Evolutionary conservation across 305 asterid species (phyloP).

Genomic region (Galium porrigens): DNA sequence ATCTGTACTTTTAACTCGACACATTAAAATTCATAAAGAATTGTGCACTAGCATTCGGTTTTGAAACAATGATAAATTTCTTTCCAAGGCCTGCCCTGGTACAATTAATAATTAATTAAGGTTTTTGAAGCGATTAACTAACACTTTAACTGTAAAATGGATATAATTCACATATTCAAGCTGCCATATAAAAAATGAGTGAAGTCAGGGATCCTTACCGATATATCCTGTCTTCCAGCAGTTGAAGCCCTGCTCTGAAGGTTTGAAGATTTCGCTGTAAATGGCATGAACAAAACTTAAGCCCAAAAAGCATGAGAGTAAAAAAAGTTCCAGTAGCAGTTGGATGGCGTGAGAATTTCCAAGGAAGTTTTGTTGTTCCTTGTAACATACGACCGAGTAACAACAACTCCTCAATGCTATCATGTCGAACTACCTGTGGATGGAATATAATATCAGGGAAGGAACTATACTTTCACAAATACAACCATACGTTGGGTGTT

Average conservation of each 20-base stretch:
- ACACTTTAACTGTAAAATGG: background rate
- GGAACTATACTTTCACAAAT: background rate
- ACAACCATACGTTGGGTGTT: background rate
- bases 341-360: slow-evolving; percentile 91
- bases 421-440: slow-evolving; percentile 80
- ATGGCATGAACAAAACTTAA: slow-evolving; percentile 79
- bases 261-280: slow-evolving; percentile 74
- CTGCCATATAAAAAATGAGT: background rate
- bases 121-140: background rate
- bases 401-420: slow-evolving; percentile 85
- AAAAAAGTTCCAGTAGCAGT: slow-evolving; percentile 92
- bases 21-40: background rate
- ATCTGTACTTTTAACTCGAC: background rate
- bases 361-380: slow-evolving; percentile 74
- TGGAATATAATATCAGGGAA: slow-evolving; percentile 5
- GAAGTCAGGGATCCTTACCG: slow-evolving; percentile 32
- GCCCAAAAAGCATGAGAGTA: slow-evolving; percentile 89
- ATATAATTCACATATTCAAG: background rate
- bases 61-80: background rate
- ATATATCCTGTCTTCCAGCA: slow-evolving; percentile 91
- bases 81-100: background rate
- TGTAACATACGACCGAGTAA: slow-evolving; percentile 92
- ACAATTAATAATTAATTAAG: background rate
- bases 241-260: slow-evolving; percentile 82
- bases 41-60: background rate